phyloP scores from a whole-genome alignment of 148 eudicot species.

The Vaccinium macrocarpon region DNA sequence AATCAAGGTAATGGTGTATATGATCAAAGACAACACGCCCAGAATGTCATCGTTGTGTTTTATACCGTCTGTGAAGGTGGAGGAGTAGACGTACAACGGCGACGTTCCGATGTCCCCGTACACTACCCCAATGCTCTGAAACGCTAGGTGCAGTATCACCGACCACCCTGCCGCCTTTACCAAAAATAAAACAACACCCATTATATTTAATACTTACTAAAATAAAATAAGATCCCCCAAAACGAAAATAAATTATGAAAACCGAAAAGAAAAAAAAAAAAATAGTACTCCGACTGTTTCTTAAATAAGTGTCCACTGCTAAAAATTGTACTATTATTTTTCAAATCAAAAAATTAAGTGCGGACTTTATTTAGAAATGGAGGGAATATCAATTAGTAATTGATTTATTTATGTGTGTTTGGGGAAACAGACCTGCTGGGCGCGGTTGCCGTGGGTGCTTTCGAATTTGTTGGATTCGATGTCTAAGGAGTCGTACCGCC shows the following conservation, averaged over 20 bases:
- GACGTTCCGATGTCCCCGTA: constrained; percentile 40
- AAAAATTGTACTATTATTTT: no score
- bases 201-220: no score
- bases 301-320: no score
- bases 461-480: constrained; percentile 14
- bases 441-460: neutral
- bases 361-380: no score
- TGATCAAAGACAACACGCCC: constrained; percentile 29
- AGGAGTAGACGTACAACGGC: constrained; percentile 28
- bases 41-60: constrained; percentile 21
- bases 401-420: no score
- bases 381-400: no score
- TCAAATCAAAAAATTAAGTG: no score
- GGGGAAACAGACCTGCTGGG: neutral
- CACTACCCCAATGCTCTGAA: constrained; percentile 34
- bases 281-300: no score
- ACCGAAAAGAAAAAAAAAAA: no score
- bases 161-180: constrained; percentile 21
- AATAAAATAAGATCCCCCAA: no score
- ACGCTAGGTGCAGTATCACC: constrained; percentile 18
- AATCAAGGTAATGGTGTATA: constrained; percentile 31
- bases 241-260: no score
- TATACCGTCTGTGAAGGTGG: constrained; percentile 24
- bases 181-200: neutral
- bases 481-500: constrained; percentile 21